phyloP scores from a whole-genome alignment of 2,329 filamentous ascomycete species.

The Chaetomiaceae sp. region DNA sequence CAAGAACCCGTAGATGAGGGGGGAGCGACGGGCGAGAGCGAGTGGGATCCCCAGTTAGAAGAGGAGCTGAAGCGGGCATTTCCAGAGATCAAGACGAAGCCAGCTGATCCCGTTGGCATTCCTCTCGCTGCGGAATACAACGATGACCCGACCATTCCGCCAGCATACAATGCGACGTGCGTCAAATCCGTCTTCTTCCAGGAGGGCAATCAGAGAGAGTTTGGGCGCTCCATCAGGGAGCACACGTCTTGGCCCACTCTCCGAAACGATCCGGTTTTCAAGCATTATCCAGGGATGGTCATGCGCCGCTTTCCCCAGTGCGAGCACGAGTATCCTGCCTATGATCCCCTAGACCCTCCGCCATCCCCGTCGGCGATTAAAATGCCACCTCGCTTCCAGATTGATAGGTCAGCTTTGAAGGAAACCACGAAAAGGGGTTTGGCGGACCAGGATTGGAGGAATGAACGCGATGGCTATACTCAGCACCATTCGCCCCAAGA shows the following conservation, averaged over 20 bases:
- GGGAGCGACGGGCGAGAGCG: slow-evolving; percentile 22
- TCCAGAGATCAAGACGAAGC: slow-evolving; percentile 33
- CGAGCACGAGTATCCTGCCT: slow-evolving; percentile 28
- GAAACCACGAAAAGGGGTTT: neutral
- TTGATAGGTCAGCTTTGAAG: slow-evolving; percentile 5
- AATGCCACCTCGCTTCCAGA: slow-evolving; percentile 21
- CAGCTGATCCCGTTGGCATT: slow-evolving; percentile 45
- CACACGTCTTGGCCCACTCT: slow-evolving; percentile 38
- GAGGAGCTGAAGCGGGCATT: slow-evolving; percentile 41
- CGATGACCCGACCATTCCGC: slow-evolving; percentile 44
- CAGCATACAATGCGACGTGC: slow-evolving; percentile 40
- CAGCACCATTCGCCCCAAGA: neutral
- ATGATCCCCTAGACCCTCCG: slow-evolving; percentile 20
- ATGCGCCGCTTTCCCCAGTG: slow-evolving; percentile 24
- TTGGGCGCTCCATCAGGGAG: slow-evolving; percentile 39
- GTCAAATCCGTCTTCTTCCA: slow-evolving; percentile 44
- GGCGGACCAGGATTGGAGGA: neutral
- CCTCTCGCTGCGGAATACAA: slow-evolving; percentile 41
- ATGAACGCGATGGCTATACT: neutral
- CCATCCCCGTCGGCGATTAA: slow-evolving; percentile 20
- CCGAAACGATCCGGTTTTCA: slow-evolving; percentile 44
- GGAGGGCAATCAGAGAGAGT: slow-evolving; percentile 41
- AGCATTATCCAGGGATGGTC: slow-evolving; percentile 28
- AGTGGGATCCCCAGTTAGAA: slow-evolving; percentile 32
- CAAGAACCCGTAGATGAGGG: slow-evolving; percentile 7